Evolutionary conservation across 495 filamentous ascomycete species (phyloP).

Genomic region (Penicillium herquei): DNA sequence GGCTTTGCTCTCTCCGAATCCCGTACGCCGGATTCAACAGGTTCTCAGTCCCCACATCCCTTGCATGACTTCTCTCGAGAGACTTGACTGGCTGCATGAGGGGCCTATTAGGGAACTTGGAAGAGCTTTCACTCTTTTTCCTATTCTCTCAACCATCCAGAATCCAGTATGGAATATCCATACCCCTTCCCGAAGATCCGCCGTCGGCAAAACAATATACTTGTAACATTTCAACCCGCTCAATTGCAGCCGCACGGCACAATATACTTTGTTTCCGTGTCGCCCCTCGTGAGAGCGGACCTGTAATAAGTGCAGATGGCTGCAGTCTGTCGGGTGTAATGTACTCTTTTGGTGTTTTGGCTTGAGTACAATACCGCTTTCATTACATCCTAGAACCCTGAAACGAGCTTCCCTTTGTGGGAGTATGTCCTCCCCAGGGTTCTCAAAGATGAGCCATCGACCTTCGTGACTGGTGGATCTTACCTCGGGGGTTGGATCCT

Average conservation of each 20-base stretch:
- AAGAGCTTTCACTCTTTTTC: constrained; percentile 5
- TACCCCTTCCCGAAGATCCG: neutral
- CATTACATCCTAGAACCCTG: no score
- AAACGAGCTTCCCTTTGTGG: no score
- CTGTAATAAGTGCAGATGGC: constrained; percentile 3
- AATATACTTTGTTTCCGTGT: constrained; percentile 9
- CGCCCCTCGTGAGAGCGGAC: constrained; percentile 4
- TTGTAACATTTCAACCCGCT: constrained; percentile 1
- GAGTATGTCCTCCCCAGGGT: no score
- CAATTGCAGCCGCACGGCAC: constrained; percentile 1
- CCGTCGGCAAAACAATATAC: neutral
- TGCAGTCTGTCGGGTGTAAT: constrained; percentile 5
- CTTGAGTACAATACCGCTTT: no score
- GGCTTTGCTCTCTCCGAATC: neutral
- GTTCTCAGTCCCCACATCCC: constrained; percentile 4
- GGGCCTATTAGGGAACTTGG: constrained; percentile 3
- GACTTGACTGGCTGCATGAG: constrained; percentile 1
- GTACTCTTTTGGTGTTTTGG: no score
- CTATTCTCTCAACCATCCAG: neutral
- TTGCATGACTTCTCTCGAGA: constrained; percentile 16
- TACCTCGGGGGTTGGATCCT: constrained; percentile 5
- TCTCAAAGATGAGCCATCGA: neutral
- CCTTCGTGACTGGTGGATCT: constrained; percentile 1
- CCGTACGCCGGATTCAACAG: constrained; percentile 12
- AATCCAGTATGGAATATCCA: no score